Evolutionary conservation across 768 basidiomycete genomes (phyloP), one percentile per base, ranked within the genome.

Genomic region (Tremella mesenterica): DNA sequence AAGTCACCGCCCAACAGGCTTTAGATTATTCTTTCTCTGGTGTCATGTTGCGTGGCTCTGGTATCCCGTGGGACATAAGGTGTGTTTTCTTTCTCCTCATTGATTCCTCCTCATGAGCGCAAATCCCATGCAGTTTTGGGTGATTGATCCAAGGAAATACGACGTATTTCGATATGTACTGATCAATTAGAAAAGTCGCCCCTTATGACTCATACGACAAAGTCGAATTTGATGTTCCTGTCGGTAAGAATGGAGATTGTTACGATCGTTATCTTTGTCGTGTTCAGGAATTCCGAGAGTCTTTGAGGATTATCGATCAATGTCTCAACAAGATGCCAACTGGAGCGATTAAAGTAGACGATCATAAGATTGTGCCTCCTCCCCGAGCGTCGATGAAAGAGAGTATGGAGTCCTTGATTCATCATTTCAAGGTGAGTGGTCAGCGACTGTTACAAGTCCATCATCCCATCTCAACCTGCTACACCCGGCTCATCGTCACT

Each of bases 301-400:
- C 84, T 52, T 75, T 99, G 63, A 79, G 81, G 25, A 99, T 99
- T 73, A 83, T 99, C 65, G 76, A 79, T 60, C 89, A 86, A 81
- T 95, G 91, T 72, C 75, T 99, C 61, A 95, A 97, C 79, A 97
- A 95, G 77, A 99, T 99, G 77, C 86, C 93, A 0, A 78, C 83
- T 12, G 95, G 95, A 30, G 88, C 81, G 26, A 74, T 92, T 76
- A 96, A 91, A 75, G 82, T 96, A 25, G 93, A 99, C 70, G 93
- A 97, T 76, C 86, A 95, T 77, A 99, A 99, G 76, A 83, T 97
- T 54, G 87, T 87, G 0, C 90, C 95, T 21, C 93, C 93, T 26
- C 91, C 93, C 13, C 84, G 93, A 53, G 92, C 93, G 0, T 84
- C 85, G 52, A 99, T 99, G 95, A 99, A 99, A 76, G 95, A 99